A percentile compares a stretch with the other conserved stretches of the same genome.
phyloP scores from a whole-genome alignment of 192 early-diverging fungal genomes.

The Phlyctochytrium planicorne region DNA sequence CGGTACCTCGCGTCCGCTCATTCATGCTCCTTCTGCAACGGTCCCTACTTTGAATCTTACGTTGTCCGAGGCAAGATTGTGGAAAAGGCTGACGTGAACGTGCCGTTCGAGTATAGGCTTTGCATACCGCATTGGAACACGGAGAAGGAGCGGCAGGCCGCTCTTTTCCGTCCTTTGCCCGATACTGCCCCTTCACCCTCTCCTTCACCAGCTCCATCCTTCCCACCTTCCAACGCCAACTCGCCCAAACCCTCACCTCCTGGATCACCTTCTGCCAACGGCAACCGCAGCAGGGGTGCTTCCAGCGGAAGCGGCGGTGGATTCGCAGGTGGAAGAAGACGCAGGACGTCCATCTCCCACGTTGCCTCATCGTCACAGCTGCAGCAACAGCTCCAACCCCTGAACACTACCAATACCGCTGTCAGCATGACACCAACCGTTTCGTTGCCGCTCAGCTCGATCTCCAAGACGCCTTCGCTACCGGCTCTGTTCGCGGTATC shows the following conservation, averaged over 20 bases:
- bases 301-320: neutral
- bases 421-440: neutral
- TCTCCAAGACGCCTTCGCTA: constrained; percentile 29
- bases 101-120: constrained; percentile 67
- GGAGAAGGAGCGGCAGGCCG: constrained; percentile 63
- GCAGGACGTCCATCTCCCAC: neutral
- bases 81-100: constrained; percentile 42
- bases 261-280: neutral
- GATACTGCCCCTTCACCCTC: constrained; percentile 49
- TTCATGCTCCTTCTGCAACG: constrained; percentile 72
- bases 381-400: neutral
- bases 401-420: neutral
- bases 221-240: constrained; percentile 13
- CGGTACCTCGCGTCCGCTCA: constrained; percentile 60
- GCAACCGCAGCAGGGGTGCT: neutral
- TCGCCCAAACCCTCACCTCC: constrained; percentile 4
- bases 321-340: neutral
- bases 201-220: constrained; percentile 9
- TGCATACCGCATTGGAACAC: constrained; percentile 76
- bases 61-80: constrained; percentile 61
- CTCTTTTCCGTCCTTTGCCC: constrained; percentile 64
- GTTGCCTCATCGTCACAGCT: constrained; percentile 14
- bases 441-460: constrained; percentile 26
- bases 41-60: constrained; percentile 72
- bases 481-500: constrained; percentile 15